Percentiles rank a stretch among this genome's conserved stretches.
Evolutionary conservation across 2,329 filamentous ascomycete genomes (phyloP).

Genomic region (Sporothrix pallida): DNA sequence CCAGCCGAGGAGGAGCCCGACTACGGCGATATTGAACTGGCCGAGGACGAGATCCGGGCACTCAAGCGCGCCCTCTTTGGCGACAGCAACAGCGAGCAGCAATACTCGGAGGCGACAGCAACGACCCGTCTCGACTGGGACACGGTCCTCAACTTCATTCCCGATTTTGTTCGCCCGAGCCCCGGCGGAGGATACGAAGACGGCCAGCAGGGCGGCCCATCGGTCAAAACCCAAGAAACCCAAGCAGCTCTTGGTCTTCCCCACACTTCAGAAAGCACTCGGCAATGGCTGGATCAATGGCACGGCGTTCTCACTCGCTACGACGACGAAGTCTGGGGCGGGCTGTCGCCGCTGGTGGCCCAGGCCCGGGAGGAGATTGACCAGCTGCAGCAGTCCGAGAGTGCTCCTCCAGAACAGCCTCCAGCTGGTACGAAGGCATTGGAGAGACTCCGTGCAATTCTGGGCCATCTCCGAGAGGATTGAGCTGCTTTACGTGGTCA

Average conservation of each 20-base stretch:
- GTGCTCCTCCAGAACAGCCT: slow-evolving; percentile 31
- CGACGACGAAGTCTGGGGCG: slow-evolving; percentile 72
- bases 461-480: slow-evolving; percentile 47
- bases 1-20: slow-evolving; percentile 38
- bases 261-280: slow-evolving; percentile 48
- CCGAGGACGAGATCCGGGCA: slow-evolving; percentile 43
- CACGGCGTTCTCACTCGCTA: slow-evolving; percentile 61
- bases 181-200: slow-evolving; percentile 37
- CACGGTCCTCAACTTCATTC: slow-evolving; percentile 57
- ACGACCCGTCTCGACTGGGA: slow-evolving; percentile 48
- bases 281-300: slow-evolving; percentile 61
- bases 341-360: slow-evolving; percentile 60
- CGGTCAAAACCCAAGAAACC: slow-evolving; percentile 29
- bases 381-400: slow-evolving; percentile 44
- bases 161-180: slow-evolving; percentile 48
- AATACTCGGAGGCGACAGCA: slow-evolving; percentile 30
- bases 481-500: not conserved
- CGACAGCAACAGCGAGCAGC: slow-evolving; percentile 17
- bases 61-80: slow-evolving; percentile 51
- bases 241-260: slow-evolving; percentile 48
- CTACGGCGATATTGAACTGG: slow-evolving; percentile 39
- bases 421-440: slow-evolving; percentile 46
- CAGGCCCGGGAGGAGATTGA: slow-evolving; percentile 64
- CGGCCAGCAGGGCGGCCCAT: slow-evolving; percentile 10
- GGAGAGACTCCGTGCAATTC: slow-evolving; percentile 49